A percentile compares a stretch with the other conserved stretches of the same genome.
Conservation (phyloP, 2,329 filamentous ascomycete species). For the Trichoderma endophyticum region DNA sequence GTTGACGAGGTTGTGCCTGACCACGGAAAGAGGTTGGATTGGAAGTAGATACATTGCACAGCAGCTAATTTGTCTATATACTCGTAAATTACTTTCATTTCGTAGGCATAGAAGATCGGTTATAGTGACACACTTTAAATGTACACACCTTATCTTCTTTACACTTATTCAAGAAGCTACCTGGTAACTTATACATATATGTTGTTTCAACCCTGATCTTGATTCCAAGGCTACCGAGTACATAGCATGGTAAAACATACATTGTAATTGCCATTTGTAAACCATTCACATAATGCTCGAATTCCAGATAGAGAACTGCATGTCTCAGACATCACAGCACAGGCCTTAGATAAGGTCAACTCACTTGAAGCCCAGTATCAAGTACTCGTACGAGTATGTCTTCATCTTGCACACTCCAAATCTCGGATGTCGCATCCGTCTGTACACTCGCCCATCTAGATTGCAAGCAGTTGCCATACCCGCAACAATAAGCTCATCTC, state of each 20-base stretch:
- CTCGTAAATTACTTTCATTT: not conserved
- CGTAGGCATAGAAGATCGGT: not conserved
- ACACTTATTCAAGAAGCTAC: not conserved
- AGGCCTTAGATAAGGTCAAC: not conserved
- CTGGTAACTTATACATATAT: not conserved
- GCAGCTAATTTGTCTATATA: not conserved
- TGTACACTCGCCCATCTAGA: not conserved
- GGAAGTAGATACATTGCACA: not conserved
- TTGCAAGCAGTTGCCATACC: not conserved
- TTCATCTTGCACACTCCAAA: not conserved
- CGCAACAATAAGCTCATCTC: not conserved
- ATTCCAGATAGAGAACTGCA: not conserved
- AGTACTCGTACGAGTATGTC: not conserved
- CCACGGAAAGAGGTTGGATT: not conserved
- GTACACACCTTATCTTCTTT: not conserved
- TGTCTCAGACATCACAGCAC: not conserved
- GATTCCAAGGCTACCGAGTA: not conserved
- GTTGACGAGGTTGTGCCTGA: not conserved
- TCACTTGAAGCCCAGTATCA: not conserved
- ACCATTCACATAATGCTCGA: not conserved
- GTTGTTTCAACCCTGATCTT: not conserved
- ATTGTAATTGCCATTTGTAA: not conserved
- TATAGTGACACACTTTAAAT: not conserved
- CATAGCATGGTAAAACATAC: not conserved
- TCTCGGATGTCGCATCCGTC: slow-evolving; percentile 4